Percentiles rank a stretch among this genome's conserved stretches.
phyloP scores from a whole-genome alignment of 176 grass and related monocot genomes.

The Juncus effusus region DNA sequence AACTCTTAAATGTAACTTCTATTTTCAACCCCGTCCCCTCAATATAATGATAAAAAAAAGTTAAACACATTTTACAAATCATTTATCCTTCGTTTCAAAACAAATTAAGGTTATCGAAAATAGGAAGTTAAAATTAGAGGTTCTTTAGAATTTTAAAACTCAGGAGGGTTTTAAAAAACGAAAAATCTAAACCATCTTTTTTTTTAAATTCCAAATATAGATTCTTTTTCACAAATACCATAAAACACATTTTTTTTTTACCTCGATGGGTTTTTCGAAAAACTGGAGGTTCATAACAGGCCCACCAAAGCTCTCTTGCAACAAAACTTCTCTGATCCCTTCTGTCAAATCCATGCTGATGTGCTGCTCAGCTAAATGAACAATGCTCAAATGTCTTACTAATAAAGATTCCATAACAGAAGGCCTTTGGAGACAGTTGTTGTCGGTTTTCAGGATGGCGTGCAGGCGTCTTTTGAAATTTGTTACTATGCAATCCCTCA shows the following conservation, averaged over 20 bases:
- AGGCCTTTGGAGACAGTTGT: conserved; percentile 78
- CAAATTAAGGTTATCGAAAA: too few species aligned
- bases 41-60: too few species aligned
- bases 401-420: conserved; percentile 83
- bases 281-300: conserved; percentile 73
- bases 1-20: too few species aligned
- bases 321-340: conserved; percentile 83
- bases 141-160: too few species aligned
- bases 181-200: too few species aligned
- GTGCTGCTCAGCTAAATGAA: conserved; percentile 92
- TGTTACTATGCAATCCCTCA: conserved; percentile 94
- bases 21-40: too few species aligned
- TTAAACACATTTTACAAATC: too few species aligned
- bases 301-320: conserved; percentile 76
- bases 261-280: conserved; percentile 63
- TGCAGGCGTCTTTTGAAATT: conserved; percentile 96
- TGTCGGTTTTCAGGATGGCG: conserved; percentile 74
- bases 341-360: conserved; percentile 99
- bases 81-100: too few species aligned
- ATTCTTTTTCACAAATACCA: too few species aligned
- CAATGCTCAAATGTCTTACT: conserved; percentile 87
- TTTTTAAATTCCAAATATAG: too few species aligned
- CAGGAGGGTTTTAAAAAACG: too few species aligned
- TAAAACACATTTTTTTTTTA: not conserved
- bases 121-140: too few species aligned